These are phyloP conservation scores for Pseudogymnoascus sp. DNA, from an alignment of 2,329 filamentous ascomycete species.

Conservation along the genomic window DNA sequence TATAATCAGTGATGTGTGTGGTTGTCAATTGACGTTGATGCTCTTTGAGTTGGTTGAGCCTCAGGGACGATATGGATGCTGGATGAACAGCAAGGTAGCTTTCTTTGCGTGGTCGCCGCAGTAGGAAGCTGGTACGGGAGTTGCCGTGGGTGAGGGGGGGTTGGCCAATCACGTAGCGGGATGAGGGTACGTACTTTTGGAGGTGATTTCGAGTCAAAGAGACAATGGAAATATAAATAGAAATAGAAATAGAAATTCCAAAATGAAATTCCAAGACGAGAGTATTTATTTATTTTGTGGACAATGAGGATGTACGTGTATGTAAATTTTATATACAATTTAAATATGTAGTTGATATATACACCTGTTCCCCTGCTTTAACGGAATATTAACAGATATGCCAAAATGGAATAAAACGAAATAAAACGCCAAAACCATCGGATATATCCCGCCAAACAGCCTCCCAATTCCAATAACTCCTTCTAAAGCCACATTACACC, in stretches of 20 bases:
- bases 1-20: neutral
- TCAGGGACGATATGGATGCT: constrained; percentile 1
- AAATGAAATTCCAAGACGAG: neutral
- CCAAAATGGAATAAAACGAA: neutral
- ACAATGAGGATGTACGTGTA: neutral
- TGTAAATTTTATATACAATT: neutral
- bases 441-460: neutral
- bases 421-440: neutral
- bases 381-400: neutral
- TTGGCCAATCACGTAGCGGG: neutral
- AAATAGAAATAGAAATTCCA: neutral
- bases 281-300: neutral
- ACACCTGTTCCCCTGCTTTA: neutral
- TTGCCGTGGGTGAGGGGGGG: neutral
- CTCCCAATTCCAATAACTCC: neutral
- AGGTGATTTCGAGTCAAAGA: neutral
- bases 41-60: neutral
- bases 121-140: constrained; percentile 1
- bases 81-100: constrained; percentile 4
- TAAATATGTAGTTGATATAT: neutral
- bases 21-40: neutral
- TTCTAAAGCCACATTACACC: neutral
- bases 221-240: neutral
- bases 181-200: neutral
- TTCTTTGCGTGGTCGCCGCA: neutral